Conservation (phyloP, 108 stramenopile genomes). For the Stephanodiscus minutulus region DNA sequence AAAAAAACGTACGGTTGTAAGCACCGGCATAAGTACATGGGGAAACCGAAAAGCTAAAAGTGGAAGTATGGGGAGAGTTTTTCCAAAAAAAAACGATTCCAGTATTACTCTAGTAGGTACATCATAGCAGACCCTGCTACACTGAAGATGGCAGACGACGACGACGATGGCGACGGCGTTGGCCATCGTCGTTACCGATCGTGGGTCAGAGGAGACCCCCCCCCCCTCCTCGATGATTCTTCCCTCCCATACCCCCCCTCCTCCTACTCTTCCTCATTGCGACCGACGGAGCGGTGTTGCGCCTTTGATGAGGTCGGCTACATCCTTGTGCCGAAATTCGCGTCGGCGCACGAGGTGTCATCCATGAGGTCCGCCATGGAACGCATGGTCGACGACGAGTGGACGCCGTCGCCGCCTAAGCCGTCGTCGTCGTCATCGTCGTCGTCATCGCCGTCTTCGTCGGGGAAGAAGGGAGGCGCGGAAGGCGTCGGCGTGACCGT, state of each 20-base stretch:
- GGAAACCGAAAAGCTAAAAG: too few species aligned
- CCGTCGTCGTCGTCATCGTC: too few species aligned
- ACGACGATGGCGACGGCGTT: neutral
- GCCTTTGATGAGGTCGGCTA: conserved; percentile 79
- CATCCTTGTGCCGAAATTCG: conserved; percentile 51
- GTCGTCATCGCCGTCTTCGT: too few species aligned
- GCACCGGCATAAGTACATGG: too few species aligned
- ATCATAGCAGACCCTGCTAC: too few species aligned
- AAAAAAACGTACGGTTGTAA: too few species aligned
- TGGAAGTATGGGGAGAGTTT: too few species aligned
- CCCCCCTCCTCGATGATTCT: neutral
- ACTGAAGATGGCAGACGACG: conserved; percentile 15
- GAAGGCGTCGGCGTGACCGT: conserved; percentile 24
- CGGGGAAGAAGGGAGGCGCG: conserved; percentile 15
- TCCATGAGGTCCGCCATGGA: conserved; percentile 73
- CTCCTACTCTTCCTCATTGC: conserved; percentile 5
- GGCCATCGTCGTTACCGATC: conserved; percentile 15
- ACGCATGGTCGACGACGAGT: conserved; percentile 53
- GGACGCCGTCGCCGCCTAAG: conserved; percentile 64
- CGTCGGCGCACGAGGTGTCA: conserved; percentile 33
- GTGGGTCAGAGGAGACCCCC: conserved; percentile 25
- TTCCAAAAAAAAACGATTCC: too few species aligned
- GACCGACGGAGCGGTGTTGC: conserved; percentile 43
- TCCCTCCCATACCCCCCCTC: neutral
- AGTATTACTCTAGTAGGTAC: too few species aligned